Evolutionary conservation across 2,329 filamentous ascomycete species (phyloP).

Genomic region (Cercospora sp.): DNA sequence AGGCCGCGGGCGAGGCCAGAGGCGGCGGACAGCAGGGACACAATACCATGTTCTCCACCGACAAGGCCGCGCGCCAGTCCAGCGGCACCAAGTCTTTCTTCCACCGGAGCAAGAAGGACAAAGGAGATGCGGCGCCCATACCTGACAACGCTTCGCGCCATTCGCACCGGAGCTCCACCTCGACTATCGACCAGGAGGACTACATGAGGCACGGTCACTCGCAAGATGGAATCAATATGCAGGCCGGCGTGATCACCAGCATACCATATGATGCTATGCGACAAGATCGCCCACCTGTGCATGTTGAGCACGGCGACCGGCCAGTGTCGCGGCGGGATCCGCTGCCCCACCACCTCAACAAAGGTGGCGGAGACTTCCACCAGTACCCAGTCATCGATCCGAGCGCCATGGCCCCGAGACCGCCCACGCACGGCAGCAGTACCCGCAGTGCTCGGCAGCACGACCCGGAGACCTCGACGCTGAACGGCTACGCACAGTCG

Average conservation of each 20-base stretch:
- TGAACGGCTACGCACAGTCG: conserved; percentile 43
- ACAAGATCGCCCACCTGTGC: conserved; percentile 67
- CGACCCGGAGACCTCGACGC: conserved; percentile 51
- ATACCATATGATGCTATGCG: conserved; percentile 79
- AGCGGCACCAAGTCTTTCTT: conserved; percentile 84
- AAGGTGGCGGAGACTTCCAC: conserved; percentile 75
- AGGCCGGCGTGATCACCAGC: conserved; percentile 79
- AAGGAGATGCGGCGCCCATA: conserved; percentile 60
- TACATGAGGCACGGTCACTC: conserved; percentile 20
- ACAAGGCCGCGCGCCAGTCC: conserved; percentile 80
- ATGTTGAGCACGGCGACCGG: conserved; percentile 70
- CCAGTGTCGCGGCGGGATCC: conserved; percentile 65
- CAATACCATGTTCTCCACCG: conserved; percentile 41
- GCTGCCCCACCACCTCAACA: conserved; percentile 80
- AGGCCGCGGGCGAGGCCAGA: neutral
- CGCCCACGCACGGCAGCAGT: conserved; percentile 33
- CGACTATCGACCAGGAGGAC: conserved; percentile 35
- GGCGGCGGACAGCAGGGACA: conserved; percentile 2
- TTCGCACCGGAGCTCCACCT: conserved; percentile 62
- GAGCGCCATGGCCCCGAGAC: conserved; percentile 55
- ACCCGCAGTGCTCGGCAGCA: conserved; percentile 20
- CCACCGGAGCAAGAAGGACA: conserved; percentile 76
- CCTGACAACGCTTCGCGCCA: conserved; percentile 67
- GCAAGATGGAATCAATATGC: conserved; percentile 65
- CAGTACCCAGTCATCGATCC: conserved; percentile 68